These are phyloP conservation scores for Leucocoprinus birnbaumii DNA, from an alignment of 768 basidiomycete genomes.

Conservation along the genomic window DNA sequence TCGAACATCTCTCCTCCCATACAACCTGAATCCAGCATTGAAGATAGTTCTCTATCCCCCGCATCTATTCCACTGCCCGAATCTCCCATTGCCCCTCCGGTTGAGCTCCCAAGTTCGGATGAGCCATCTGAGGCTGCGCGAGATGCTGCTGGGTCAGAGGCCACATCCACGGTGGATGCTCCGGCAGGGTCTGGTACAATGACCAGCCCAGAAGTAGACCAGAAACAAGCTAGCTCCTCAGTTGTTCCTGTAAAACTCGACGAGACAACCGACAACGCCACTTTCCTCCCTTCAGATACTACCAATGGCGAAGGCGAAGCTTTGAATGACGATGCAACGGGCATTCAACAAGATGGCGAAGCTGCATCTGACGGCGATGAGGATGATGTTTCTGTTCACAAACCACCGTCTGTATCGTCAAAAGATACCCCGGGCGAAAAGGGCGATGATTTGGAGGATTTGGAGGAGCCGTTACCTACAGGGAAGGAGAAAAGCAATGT, in stretches of 20 bases:
- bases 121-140: background rate
- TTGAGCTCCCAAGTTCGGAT: conserved; percentile 5
- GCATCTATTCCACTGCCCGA: conserved; percentile 41
- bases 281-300: no score
- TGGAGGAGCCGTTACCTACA: background rate
- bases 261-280: background rate
- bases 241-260: background rate
- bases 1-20: background rate
- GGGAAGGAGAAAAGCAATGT: conserved; percentile 23
- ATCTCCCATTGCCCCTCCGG: conserved; percentile 27
- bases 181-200: background rate
- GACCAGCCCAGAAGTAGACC: background rate
- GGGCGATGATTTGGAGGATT: background rate
- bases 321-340: no score
- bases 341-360: background rate
- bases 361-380: background rate
- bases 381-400: background rate
- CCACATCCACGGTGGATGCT: background rate
- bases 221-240: background rate
- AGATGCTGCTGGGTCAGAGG: background rate
- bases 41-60: conserved; percentile 32
- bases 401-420: background rate
- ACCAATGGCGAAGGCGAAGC: no score
- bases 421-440: background rate
- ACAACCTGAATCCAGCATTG: conserved; percentile 19